Conservation (phyloP, 2,329 filamentous ascomycete species). For the Phyllosticta ampelicida region DNA sequence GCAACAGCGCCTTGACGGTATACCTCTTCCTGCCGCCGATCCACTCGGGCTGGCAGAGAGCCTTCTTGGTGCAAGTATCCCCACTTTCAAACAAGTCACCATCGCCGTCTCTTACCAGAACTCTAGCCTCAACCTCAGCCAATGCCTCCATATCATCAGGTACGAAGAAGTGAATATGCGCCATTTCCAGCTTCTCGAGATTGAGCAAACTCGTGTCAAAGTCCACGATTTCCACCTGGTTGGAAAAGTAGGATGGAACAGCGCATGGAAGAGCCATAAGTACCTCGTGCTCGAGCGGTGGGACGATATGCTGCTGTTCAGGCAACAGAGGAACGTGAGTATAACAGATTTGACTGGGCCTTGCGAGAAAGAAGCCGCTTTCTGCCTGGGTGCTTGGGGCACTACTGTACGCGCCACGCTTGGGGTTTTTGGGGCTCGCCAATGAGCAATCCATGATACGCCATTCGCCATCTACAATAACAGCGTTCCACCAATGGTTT, state of each 20-base stretch:
- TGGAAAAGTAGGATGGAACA: constrained; percentile 79
- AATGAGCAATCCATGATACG: constrained; percentile 91
- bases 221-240: constrained; percentile 66
- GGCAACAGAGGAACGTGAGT: constrained; percentile 86
- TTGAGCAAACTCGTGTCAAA: constrained; percentile 82
- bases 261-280: constrained; percentile 77
- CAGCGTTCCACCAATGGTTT: constrained; percentile 97
- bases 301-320: constrained; percentile 85
- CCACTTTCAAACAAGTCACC: constrained; percentile 92
- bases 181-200: constrained; percentile 86
- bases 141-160: constrained; percentile 84
- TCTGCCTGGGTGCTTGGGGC: constrained; percentile 62
- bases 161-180: constrained; percentile 78
- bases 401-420: constrained; percentile 65
- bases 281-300: constrained; percentile 74
- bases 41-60: constrained; percentile 88
- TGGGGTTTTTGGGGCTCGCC: constrained; percentile 82
- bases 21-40: constrained; percentile 77
- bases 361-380: constrained; percentile 84
- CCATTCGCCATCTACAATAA: constrained; percentile 90
- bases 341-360: constrained; percentile 85
- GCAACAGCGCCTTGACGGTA: constrained; percentile 83
- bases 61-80: constrained; percentile 73
- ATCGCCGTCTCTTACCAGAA: constrained; percentile 70
- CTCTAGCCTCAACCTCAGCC: constrained; percentile 80